Evolutionary conservation across 108 stramenopile species (phyloP).

Genomic region (Mediolabrus comicus): DNA sequence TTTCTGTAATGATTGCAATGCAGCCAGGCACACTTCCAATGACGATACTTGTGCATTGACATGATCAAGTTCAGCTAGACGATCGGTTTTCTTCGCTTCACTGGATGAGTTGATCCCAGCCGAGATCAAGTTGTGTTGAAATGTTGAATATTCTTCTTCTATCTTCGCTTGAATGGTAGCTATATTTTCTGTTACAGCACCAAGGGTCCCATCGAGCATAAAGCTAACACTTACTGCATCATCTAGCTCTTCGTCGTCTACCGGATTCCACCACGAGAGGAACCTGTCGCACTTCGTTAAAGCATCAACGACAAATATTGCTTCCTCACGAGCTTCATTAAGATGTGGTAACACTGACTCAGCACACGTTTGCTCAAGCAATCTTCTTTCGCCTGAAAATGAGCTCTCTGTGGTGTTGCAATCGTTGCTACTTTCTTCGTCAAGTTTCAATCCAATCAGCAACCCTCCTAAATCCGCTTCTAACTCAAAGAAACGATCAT

Average conservation of each 20-base stretch:
- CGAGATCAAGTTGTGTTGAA: not conserved
- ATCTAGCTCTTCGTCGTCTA: not conserved
- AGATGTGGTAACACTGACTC: constrained; percentile 8
- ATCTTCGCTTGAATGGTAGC: not conserved
- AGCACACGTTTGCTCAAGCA: constrained; percentile 7
- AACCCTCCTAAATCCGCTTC: constrained; percentile 2
- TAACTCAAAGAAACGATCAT: not conserved
- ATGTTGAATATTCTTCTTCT: not conserved
- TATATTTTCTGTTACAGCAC: not conserved
- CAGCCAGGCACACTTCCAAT: not conserved
- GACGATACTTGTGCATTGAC: not conserved
- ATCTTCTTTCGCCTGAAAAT: constrained; percentile 1
- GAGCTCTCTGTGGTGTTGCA: constrained; percentile 12
- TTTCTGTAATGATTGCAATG: not conserved
- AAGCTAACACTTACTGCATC: not conserved
- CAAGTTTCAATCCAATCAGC: not conserved
- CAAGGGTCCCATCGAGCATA: not conserved
- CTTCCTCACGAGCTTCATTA: not conserved
- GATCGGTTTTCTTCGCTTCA: not conserved
- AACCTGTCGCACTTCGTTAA: not conserved
- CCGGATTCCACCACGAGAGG: constrained; percentile 2
- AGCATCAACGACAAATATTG: not conserved
- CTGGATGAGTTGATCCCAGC: not conserved
- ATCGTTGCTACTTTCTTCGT: constrained; percentile 1
- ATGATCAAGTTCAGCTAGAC: not conserved